Evolutionary conservation across 257 asterid genomes (phyloP), one percentile per base, ranked within the genome.

Genomic region (Scutellaria barbata): DNA sequence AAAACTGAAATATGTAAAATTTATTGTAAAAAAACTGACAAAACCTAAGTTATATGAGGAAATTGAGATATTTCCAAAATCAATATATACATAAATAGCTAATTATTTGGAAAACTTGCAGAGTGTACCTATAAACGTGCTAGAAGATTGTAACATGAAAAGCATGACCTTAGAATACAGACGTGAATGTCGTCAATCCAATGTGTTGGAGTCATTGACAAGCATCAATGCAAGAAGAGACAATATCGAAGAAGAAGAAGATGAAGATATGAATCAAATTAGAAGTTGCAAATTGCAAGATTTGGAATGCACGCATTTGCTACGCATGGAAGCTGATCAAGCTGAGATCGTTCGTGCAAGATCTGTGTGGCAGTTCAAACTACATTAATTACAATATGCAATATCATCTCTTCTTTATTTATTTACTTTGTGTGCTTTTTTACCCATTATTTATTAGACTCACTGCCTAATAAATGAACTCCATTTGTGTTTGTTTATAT

Each of bases 301-400:
- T 70, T 72, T 82, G 50, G 82, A 81, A 72, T 87, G 95, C 81
- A 88, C 96, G 0, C 91, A 86, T 80, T 69, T 90, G 85, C 92
- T 90, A 35, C 96, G 96, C 4, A 88, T 90, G 97, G 95, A 85
- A 77, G 85, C 72, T 3, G 90, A 80, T 68, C 75, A 83, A 3
- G 89, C 85, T 7, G 97, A 88, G 77, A 86, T 90, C 0, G 89
- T 90, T 45, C 83, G 96, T 56, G 97, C 97, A 13, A 88, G 97
- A 83, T 78, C 97, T 11, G 66, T 87, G 42, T 90, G 97, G 97
- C 79, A 81, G 41, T 66, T 22, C 66, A 87, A 88, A 52, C 80
- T 76, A 63, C 35, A 30, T 30, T 30, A 30, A 30, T 48, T 48
- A 41, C 17, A 3, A 25, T 59, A 30, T 30, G 35, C 35, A 30